phyloP scores from a whole-genome alignment of 805 yeast genomes.

The Candida cerambycidarum region DNA sequence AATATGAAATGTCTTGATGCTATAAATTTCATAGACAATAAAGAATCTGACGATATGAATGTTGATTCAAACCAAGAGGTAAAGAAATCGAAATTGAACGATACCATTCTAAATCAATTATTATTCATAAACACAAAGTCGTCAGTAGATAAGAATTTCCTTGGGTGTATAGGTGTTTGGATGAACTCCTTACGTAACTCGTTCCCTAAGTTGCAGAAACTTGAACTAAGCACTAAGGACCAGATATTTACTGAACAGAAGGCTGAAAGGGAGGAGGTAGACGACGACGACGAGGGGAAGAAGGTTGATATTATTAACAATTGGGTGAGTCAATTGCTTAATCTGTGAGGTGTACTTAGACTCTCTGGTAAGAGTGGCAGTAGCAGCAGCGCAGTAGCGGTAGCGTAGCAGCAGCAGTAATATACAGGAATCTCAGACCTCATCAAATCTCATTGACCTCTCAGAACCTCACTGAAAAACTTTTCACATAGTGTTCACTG shows the following conservation, averaged over 20 bases:
- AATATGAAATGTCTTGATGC: constrained; percentile 25
- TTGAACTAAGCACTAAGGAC: constrained; percentile 34
- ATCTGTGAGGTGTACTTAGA: neutral
- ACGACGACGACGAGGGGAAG: constrained; percentile 1
- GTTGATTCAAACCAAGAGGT: constrained; percentile 2
- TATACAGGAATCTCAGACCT: neutral
- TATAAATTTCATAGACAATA: constrained; percentile 10
- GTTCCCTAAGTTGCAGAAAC: constrained; percentile 24
- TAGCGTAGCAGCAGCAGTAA: neutral
- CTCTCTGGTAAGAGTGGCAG: no score
- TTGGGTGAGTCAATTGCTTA: neutral
- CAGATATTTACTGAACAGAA: constrained; percentile 34
- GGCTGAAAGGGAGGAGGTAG: constrained; percentile 18
- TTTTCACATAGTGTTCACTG: neutral
- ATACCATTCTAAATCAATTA: constrained; percentile 3
- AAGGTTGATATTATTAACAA: neutral
- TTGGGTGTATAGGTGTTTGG: constrained; percentile 10
- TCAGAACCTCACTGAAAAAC: neutral
- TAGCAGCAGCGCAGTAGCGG: no score
- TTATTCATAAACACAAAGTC: constrained; percentile 4
- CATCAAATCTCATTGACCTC: neutral
- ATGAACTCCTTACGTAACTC: constrained; percentile 19
- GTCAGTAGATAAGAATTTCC: neutral
- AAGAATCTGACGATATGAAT: constrained; percentile 10
- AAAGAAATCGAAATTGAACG: constrained; percentile 1